Percentiles rank a stretch among this genome's conserved stretches.
Evolutionary conservation across 306 rosid genomes (phyloP).

Genomic region (Argentina anserina): DNA sequence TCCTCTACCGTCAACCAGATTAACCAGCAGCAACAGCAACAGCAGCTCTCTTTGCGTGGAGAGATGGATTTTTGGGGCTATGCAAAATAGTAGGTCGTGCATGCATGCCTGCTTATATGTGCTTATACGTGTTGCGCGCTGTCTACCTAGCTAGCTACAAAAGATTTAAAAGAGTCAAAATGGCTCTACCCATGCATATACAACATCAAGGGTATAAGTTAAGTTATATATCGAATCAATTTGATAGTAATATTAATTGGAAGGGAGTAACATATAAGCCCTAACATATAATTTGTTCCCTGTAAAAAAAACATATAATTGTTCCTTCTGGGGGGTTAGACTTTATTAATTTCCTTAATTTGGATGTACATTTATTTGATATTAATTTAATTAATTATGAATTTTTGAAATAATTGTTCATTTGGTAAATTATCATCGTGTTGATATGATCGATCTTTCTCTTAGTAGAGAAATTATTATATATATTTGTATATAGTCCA

Average conservation of each 20-base stretch:
- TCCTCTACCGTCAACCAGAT: constrained; percentile 42
- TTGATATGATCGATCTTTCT: neutral
- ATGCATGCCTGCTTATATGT: neutral
- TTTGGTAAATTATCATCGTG: neutral
- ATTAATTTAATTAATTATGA: neutral
- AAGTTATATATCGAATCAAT: neutral
- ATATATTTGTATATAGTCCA: too few species aligned
- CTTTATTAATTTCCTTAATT: neutral
- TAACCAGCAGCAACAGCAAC: constrained; percentile 42
- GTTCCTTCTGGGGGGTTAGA: neutral
- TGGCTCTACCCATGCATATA: neutral
- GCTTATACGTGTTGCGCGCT: neutral
- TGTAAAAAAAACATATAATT: too few species aligned
- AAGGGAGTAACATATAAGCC: neutral
- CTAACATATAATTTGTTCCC: too few species aligned
- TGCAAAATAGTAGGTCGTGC: constrained; percentile 38
- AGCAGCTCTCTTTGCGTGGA: constrained; percentile 56
- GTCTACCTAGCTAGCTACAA: neutral
- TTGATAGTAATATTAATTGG: neutral
- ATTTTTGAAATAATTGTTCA: neutral
- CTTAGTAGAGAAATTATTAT: too few species aligned
- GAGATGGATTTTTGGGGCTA: constrained; percentile 93
- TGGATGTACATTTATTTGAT: neutral
- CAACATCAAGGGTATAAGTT: neutral
- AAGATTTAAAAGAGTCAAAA: neutral